Percentiles rank a stretch among this genome's conserved stretches.
Conservation (phyloP, 345 rosid species). For the Ailanthus altissimus region DNA sequence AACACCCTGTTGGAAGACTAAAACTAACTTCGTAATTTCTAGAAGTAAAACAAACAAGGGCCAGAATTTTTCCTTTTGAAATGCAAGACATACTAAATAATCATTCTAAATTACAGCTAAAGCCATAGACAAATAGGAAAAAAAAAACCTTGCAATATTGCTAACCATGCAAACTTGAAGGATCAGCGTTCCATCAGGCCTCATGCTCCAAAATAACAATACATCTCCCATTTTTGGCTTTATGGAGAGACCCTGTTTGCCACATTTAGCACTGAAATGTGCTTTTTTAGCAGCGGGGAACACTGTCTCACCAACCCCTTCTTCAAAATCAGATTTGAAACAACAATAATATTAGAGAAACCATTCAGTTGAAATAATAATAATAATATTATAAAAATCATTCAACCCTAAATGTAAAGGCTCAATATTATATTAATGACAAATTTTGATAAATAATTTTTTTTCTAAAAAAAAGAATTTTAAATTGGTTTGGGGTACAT, state of each 20-base stretch:
- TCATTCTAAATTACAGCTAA: constrained; percentile 10
- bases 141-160: background rate
- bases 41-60: background rate
- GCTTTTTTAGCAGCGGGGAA: constrained; percentile 72
- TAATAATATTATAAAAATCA: too few relatives aligned
- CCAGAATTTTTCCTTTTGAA: constrained; percentile 6
- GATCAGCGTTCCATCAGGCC: constrained; percentile 87
- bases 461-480: too few relatives aligned
- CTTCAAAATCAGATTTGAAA: constrained; percentile 90
- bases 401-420: too few relatives aligned
- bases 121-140: constrained; percentile 1
- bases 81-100: constrained; percentile 2
- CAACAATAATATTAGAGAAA: too few relatives aligned
- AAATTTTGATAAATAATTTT: too few relatives aligned
- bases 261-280: constrained; percentile 75
- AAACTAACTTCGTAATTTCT: background rate
- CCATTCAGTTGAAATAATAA: too few relatives aligned
- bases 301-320: constrained; percentile 96
- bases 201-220: constrained; percentile 89
- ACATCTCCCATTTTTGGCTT: constrained; percentile 92
- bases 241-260: constrained; percentile 64
- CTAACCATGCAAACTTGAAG: constrained; percentile 88
- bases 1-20: background rate
- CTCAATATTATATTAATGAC: too few relatives aligned
- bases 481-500: too few relatives aligned